Evolutionary conservation across 305 asterid species (phyloP).

Genomic region (Solanum hybrid): DNA sequence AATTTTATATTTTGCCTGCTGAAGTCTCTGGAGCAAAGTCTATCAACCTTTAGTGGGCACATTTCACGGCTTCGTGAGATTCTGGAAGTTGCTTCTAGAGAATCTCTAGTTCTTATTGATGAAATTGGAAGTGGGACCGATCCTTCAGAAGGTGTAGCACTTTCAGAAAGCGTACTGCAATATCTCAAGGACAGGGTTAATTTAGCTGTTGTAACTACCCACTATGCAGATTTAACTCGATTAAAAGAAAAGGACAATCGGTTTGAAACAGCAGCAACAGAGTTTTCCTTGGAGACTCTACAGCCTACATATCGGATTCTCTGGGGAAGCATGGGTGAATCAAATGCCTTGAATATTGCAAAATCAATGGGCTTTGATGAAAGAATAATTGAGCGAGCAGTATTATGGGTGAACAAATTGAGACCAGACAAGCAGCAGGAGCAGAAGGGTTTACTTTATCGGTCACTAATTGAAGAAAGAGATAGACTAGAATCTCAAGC

Average conservation of each 20-base stretch:
- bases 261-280: slow-evolving; percentile 96
- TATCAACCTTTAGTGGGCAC: slow-evolving; percentile 97
- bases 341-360: slow-evolving; percentile 85
- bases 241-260: slow-evolving; percentile 67
- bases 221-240: slow-evolving; percentile 79
- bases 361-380: slow-evolving; percentile 70
- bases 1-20: slow-evolving; percentile 13
- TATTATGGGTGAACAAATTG: slow-evolving; percentile 67
- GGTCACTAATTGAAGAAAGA: slow-evolving; percentile 72
- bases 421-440: slow-evolving; percentile 77
- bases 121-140: slow-evolving; percentile 99
- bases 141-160: slow-evolving; percentile 97
- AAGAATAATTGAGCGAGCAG: slow-evolving; percentile 51
- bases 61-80: slow-evolving; percentile 62
- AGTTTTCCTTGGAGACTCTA: slow-evolving; percentile 67
- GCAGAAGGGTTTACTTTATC: slow-evolving; percentile 56
- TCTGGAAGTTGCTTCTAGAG: slow-evolving; percentile 65
- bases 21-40: slow-evolving; percentile 91
- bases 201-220: slow-evolving; percentile 89
- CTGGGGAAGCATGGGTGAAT: slow-evolving; percentile 91
- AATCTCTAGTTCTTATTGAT: slow-evolving; percentile 87
- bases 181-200: slow-evolving; percentile 76
- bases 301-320: slow-evolving; percentile 77
- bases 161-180: slow-evolving; percentile 74
- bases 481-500: slow-evolving; percentile 63